Evolutionary conservation across 345 rosid species (phyloP), one percentile per base, ranked within the genome.

Genomic region (Gossypioides kirkii): DNA sequence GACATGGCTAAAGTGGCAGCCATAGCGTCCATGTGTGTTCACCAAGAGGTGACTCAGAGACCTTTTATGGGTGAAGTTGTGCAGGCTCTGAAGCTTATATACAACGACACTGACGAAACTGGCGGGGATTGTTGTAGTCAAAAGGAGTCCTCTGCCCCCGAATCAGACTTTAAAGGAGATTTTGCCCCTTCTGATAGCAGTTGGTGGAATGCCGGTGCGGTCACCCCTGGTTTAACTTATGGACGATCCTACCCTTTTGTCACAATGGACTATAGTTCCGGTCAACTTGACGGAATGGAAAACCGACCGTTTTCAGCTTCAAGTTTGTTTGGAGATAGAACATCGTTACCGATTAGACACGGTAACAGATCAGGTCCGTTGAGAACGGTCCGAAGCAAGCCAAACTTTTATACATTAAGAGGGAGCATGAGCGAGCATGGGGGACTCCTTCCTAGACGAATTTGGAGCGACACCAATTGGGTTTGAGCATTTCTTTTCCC

Each of bases 41-140:
- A 96, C 78, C 91, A 89, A 1, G 99, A 96, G 82, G 99, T 96
- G 64, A 82, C 98, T 6, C 87, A 89, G 76, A 80, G 99, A 70
- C 99, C 99, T 12, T 96, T 96, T 77, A 96, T 96, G 99, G 99
- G 99, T 54, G 99, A 96, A 87, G 99, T 96, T 13, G 99, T 96
- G 78, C 99, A 96, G 87, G 99, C 99, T 42, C 84, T 96, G 75
- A 96, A 96, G 81, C 88, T 96, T 69, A 93, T 96, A 77, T 93
- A 90, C 85, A 91, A 93, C 8, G 97, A 91, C 70, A 79, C 87
- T 0, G 97, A 93, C 12, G 99, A 89, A 71, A 89, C 93, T 8
- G 79, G 91, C 7, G 96, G 87, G 66, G 99, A 92, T 72, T 80
- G 82, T 73, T 86, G 87, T 74, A 93, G 98, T 85, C 97, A 87